Evolutionary conservation across 805 yeast species (phyloP).

Genomic region (Barnettozyma populi): DNA sequence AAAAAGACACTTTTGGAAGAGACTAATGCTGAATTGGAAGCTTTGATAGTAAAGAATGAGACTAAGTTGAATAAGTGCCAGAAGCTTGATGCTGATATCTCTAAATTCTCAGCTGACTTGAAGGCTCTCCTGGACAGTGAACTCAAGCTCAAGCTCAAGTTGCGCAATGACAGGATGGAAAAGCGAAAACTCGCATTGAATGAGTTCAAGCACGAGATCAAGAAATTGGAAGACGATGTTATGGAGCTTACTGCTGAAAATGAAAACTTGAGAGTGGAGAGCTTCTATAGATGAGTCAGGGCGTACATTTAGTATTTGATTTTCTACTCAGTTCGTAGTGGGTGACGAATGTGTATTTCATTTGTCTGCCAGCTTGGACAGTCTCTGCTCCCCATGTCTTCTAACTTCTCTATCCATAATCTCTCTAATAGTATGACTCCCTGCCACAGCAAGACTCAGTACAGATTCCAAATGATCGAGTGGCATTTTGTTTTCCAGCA

Average conservation of each 20-base stretch:
- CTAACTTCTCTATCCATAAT: conserved; percentile 84
- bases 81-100: conserved; percentile 23
- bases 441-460: conserved; percentile 79
- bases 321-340: neutral
- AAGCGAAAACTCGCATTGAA: conserved; percentile 19
- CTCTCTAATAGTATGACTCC: conserved; percentile 75
- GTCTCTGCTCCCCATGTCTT: conserved; percentile 59
- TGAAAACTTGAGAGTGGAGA: conserved; percentile 11
- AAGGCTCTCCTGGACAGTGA: conserved; percentile 14
- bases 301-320: neutral
- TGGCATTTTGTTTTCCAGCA: conserved; percentile 81
- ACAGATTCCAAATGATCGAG: conserved; percentile 73
- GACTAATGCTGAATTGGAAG: conserved; percentile 27
- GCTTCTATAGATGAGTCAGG: conserved; percentile 1
- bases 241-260: conserved; percentile 16
- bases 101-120: conserved; percentile 13
- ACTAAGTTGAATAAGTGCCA: conserved; percentile 27
- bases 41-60: conserved; percentile 29
- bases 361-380: conserved; percentile 35
- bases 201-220: conserved; percentile 25
- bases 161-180: conserved; percentile 19
- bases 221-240: conserved; percentile 17
- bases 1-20: conserved; percentile 21
- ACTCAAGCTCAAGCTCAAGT: conserved; percentile 9
- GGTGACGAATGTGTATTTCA: neutral